Percentiles rank a stretch among this genome's conserved stretches.
Evolutionary conservation across 2,329 filamentous ascomycete species (phyloP).

Genomic region (Microdochium bolleyi): DNA sequence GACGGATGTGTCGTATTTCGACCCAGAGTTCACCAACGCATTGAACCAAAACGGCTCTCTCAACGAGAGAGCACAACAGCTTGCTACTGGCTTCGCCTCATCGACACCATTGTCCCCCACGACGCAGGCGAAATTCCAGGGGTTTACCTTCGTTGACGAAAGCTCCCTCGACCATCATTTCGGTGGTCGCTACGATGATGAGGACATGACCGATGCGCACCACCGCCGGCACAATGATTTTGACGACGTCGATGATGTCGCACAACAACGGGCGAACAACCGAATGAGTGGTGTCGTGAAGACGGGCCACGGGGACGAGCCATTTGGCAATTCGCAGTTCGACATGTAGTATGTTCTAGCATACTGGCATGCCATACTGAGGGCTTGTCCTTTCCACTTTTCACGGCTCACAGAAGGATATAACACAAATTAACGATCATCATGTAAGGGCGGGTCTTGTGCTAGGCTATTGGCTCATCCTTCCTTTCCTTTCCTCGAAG

Average conservation of each 20-base stretch:
- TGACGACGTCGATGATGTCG: constrained; percentile 36
- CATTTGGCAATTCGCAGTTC: constrained; percentile 55
- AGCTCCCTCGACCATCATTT: constrained; percentile 87
- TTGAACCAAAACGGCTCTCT: constrained; percentile 79
- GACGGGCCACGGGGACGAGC: constrained; percentile 49
- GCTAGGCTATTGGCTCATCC: not conserved
- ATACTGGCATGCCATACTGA: too few relatives aligned
- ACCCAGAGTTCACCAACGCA: constrained; percentile 96
- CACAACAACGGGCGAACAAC: constrained; percentile 35
- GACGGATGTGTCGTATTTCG: constrained; percentile 95
- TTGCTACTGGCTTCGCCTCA: constrained; percentile 78
- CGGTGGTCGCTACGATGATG: constrained; percentile 42
- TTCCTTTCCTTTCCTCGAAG: not conserved
- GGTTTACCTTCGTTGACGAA: constrained; percentile 98
- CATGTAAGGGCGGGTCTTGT: not conserved
- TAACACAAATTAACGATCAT: constrained; percentile 1
- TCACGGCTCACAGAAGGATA: not conserved
- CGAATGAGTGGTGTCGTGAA: constrained; percentile 58
- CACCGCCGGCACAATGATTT: constrained; percentile 54
- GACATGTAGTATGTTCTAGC: constrained; percentile 40
- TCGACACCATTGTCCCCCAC: constrained; percentile 91
- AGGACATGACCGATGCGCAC: constrained; percentile 52
- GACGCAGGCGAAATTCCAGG: constrained; percentile 96
- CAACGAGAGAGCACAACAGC: constrained; percentile 80
- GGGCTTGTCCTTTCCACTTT: not conserved